A percentile compares a stretch with the other conserved stretches of the same genome.
phyloP scores from a whole-genome alignment of 2,329 filamentous ascomycete genomes.

The Madurella mycetomatis region DNA sequence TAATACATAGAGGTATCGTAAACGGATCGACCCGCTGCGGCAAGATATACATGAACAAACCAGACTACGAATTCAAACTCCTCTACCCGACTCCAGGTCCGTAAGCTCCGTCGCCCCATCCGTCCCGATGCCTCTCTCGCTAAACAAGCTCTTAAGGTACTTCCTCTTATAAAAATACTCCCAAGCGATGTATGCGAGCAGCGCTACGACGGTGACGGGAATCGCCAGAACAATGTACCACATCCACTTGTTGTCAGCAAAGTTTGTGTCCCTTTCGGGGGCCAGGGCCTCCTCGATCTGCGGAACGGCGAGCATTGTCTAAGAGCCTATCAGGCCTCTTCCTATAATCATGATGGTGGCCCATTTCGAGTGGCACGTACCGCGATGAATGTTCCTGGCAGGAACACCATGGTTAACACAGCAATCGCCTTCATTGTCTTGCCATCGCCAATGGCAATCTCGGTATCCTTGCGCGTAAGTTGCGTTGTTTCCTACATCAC shows the following conservation, averaged over 20 bases:
- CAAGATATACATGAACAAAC: no score
- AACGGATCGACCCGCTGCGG: no score
- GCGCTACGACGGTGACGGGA: not conserved
- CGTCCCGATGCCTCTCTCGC: not conserved
- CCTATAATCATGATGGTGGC: not conserved
- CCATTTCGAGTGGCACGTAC: not conserved
- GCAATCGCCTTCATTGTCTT: constrained; percentile 17
- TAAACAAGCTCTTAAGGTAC: constrained; percentile 5
- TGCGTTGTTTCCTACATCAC: constrained; percentile 1
- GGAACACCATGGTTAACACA: constrained; percentile 11
- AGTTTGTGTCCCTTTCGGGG: not conserved
- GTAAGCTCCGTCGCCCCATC: not conserved
- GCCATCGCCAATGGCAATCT: constrained; percentile 13
- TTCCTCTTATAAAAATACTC: constrained; percentile 8
- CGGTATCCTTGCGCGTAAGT: constrained; percentile 8
- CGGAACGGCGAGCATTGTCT: not conserved
- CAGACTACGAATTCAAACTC: no score
- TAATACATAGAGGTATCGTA: no score
- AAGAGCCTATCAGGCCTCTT: not conserved
- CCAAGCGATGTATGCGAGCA: constrained; percentile 2
- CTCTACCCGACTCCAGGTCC: no score
- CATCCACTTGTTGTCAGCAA: not conserved
- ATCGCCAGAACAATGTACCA: constrained; percentile 4
- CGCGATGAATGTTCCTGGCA: constrained; percentile 14
- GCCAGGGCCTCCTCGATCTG: not conserved